These are phyloP conservation scores for Trichopus zeylanicus DNA, from an alignment of 116 monocot species.

Conservation along the genomic window DNA sequence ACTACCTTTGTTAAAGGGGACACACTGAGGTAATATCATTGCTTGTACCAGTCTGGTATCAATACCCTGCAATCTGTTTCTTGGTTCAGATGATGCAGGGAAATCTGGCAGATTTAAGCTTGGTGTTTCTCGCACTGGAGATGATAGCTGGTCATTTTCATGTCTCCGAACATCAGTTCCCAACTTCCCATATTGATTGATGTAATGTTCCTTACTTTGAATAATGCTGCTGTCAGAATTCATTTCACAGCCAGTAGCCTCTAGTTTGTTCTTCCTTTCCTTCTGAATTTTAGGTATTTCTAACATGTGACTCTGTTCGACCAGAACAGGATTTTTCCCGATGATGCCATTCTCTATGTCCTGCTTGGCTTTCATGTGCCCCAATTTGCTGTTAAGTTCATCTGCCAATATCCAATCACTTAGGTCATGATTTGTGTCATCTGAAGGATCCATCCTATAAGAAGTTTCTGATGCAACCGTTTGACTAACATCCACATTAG, in stretches of 20 bases:
- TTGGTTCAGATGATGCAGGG: slow-evolving; percentile 11
- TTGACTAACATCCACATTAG: slow-evolving; percentile 14
- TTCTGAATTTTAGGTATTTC: not conserved
- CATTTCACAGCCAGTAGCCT: slow-evolving; percentile 4
- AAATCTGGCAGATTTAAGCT: slow-evolving; percentile 16
- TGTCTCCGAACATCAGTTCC: slow-evolving; percentile 15
- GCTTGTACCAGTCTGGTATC: slow-evolving; percentile 18
- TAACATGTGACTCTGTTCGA: slow-evolving; percentile 7
- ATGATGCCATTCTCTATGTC: slow-evolving; percentile 1
- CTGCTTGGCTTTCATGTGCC: not conserved
- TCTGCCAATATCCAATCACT: not conserved
- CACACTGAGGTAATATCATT: slow-evolving; percentile 38
- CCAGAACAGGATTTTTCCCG: slow-evolving; percentile 6
- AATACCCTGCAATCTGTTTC: slow-evolving; percentile 17
- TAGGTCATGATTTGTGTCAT: not conserved
- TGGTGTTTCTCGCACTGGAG: slow-evolving; percentile 9
- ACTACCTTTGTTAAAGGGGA: slow-evolving; percentile 35
- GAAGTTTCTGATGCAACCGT: slow-evolving; percentile 4
- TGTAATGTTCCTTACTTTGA: slow-evolving; percentile 21
- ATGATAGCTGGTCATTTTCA: slow-evolving; percentile 18
- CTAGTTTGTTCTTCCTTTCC: slow-evolving; percentile 8
- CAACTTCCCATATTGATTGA: slow-evolving; percentile 11
- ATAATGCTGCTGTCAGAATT: slow-evolving; percentile 2
- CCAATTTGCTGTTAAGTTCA: slow-evolving; percentile 21
- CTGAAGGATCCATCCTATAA: not conserved